phyloP scores from a whole-genome alignment of 345 rosid genomes.

The Salix arbutifolia region DNA sequence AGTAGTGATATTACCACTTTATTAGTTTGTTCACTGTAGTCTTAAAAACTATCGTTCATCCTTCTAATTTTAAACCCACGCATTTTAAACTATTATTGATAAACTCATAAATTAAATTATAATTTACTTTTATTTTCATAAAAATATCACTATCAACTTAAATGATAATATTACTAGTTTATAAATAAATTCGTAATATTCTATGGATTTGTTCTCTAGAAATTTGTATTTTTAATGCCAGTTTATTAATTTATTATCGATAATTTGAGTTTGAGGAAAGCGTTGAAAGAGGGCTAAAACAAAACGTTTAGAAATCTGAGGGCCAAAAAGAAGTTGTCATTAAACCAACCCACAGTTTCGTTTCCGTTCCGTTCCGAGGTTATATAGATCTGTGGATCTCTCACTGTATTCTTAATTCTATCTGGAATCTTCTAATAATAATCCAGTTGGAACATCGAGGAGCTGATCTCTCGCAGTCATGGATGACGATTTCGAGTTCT shows the following conservation, averaged over 20 bases:
- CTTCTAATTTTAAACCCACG: too few relatives aligned
- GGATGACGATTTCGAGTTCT: constrained; percentile 3
- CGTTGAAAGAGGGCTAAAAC: not conserved
- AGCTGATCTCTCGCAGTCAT: not conserved
- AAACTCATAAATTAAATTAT: too few relatives aligned
- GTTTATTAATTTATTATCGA: not conserved
- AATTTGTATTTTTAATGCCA: not conserved
- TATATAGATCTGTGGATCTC: constrained; percentile 1
- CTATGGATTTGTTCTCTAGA: not conserved
- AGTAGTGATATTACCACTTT: too few relatives aligned
- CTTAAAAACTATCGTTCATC: too few relatives aligned
- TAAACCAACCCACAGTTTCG: not conserved
- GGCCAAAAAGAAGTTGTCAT: not conserved
- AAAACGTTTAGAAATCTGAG: not conserved
- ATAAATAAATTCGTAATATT: not conserved
- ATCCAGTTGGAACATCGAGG: not conserved
- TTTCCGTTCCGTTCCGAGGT: not conserved
- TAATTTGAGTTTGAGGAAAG: too few relatives aligned
- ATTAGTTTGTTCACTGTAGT: too few relatives aligned
- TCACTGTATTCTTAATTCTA: not conserved
- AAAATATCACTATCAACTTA: too few relatives aligned
- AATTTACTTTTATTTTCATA: too few relatives aligned
- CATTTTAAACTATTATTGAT: too few relatives aligned
- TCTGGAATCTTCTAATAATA: not conserved
- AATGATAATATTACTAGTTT: too few relatives aligned